phyloP scores from a whole-genome alignment of 179 eudicot species.

The Monotropa hypopitys region DNA sequence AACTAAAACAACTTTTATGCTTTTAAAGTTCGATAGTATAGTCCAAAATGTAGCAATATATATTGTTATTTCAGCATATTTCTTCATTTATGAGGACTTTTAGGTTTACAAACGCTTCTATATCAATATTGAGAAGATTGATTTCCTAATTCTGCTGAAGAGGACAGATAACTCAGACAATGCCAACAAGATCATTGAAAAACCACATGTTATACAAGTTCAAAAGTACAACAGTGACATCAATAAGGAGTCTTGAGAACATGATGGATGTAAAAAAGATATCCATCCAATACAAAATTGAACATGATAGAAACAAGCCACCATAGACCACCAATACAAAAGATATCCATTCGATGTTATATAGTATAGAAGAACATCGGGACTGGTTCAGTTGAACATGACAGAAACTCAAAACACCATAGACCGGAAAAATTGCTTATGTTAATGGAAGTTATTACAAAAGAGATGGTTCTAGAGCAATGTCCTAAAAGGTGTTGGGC shows the following conservation, averaged over 20 bases:
- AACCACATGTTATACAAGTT: background rate
- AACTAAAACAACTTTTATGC: background rate
- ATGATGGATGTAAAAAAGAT: background rate
- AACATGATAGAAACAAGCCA: too few relatives aligned
- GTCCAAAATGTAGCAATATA: background rate
- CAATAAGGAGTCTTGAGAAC: too few relatives aligned
- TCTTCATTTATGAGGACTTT: background rate
- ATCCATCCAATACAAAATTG: background rate
- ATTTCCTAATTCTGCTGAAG: background rate
- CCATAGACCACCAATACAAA: too few relatives aligned
- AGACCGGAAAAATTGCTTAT: background rate
- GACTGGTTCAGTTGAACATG: background rate
- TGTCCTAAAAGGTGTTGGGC: too few relatives aligned
- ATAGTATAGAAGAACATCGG: background rate
- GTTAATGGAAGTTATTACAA: background rate
- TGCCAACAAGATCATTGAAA: background rate
- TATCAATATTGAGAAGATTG: background rate
- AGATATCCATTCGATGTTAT: too few relatives aligned
- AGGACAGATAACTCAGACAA: background rate
- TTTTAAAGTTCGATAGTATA: background rate
- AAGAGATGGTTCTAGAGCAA: background rate
- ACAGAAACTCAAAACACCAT: background rate
- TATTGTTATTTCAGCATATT: background rate
- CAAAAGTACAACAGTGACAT: background rate
- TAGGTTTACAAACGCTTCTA: background rate